phyloP scores from a whole-genome alignment of 2,329 filamentous ascomycete species.

The Colletotrichum cuscutae region DNA sequence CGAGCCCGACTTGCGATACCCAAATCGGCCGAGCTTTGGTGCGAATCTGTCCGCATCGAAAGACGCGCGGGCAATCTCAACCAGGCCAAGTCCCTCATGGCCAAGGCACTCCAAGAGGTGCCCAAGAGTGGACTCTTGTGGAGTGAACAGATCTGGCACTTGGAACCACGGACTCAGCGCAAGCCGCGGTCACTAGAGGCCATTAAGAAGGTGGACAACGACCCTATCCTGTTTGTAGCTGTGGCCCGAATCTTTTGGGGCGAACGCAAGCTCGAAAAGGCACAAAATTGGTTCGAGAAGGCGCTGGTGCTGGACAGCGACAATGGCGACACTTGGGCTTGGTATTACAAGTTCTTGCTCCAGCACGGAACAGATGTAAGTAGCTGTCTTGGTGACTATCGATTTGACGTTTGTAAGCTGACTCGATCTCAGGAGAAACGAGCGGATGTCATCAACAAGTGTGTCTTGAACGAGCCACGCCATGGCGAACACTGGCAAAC shows the following conservation, averaged over 20 bases:
- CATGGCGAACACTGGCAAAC: conserved; percentile 94
- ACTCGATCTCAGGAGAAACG: conserved; percentile 73
- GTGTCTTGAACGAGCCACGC: conserved; percentile 83
- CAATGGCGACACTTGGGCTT: conserved; percentile 93
- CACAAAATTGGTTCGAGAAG: conserved; percentile 97
- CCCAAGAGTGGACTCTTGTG: conserved; percentile 89
- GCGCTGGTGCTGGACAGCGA: conserved; percentile 89
- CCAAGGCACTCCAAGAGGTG: conserved; percentile 90
- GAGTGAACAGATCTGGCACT: conserved; percentile 94
- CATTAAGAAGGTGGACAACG: conserved; percentile 96
- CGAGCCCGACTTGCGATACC: conserved; percentile 88
- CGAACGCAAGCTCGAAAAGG: conserved; percentile 91
- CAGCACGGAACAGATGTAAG: conserved; percentile 84
- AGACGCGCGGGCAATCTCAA: conserved; percentile 83
- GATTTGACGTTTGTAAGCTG: neutral
- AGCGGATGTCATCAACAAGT: conserved; percentile 84
- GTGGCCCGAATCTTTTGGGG: conserved; percentile 97
- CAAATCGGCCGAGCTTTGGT: conserved; percentile 87
- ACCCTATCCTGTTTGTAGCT: conserved; percentile 87
- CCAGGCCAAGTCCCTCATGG: conserved; percentile 93
- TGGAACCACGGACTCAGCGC: conserved; percentile 90
- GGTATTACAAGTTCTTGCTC: conserved; percentile 93
- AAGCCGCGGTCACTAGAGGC: conserved; percentile 92
- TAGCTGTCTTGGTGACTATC: neutral
- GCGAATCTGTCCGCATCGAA: conserved; percentile 93